A percentile compares a stretch with the other conserved stretches of the same genome.
Conservation (phyloP, 345 rosid genomes). For the Psidium friedrichsthalianum region DNA sequence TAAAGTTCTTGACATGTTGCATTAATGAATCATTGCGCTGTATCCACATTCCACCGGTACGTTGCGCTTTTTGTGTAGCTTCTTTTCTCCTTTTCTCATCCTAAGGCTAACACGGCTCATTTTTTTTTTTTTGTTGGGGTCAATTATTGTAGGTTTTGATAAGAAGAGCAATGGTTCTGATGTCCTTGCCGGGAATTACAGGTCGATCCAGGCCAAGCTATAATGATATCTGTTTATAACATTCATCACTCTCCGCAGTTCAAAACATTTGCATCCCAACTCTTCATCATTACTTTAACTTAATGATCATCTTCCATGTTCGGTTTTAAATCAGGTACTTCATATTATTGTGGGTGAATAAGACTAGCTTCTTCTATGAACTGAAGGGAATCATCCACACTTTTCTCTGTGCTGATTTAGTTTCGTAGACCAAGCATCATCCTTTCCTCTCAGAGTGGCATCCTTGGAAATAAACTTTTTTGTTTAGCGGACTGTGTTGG, state of each 20-base stretch:
- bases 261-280: neutral
- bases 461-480: neutral
- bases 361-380: neutral
- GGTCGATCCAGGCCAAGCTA: slow-evolving; percentile 84
- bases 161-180: slow-evolving; percentile 89
- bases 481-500: neutral
- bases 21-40: slow-evolving; percentile 81
- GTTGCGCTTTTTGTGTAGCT: slow-evolving; percentile 17
- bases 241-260: slow-evolving; percentile 86
- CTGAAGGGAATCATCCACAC: neutral
- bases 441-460: neutral
- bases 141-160: slow-evolving; percentile 47
- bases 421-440: neutral
- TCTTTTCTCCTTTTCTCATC: neutral
- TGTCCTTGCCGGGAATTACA: slow-evolving; percentile 81
- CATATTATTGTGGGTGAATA: neutral
- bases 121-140: neutral
- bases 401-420: neutral
- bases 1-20: slow-evolving; percentile 77
- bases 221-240: slow-evolving; percentile 93
- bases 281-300: neutral
- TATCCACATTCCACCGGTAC: slow-evolving; percentile 97
- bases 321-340: neutral
- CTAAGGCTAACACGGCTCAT: neutral
- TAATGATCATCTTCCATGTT: neutral